Evolutionary conservation across 495 filamentous ascomycete species (phyloP).

Genomic region (Penicillium argentinense): DNA sequence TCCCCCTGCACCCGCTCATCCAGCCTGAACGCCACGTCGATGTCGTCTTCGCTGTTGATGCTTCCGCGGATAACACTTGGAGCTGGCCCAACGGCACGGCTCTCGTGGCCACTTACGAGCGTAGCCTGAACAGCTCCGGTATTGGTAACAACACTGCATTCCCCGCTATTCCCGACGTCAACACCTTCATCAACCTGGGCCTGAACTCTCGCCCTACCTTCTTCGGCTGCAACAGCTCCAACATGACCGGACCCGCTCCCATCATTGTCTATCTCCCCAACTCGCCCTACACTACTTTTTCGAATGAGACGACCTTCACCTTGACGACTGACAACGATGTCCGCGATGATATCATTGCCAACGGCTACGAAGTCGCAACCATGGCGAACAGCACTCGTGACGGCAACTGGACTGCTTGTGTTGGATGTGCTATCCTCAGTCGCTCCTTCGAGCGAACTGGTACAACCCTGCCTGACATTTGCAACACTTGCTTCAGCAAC

Average conservation of each 20-base stretch:
- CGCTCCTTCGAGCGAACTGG: slow-evolving; percentile 68
- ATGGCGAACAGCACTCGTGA: slow-evolving; percentile 77
- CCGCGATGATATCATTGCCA: slow-evolving; percentile 75
- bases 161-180: slow-evolving; percentile 75
- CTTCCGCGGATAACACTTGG: slow-evolving; percentile 72
- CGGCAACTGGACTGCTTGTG: slow-evolving; percentile 70
- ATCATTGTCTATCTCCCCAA: slow-evolving; percentile 92
- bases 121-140: slow-evolving; percentile 52
- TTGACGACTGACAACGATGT: slow-evolving; percentile 57
- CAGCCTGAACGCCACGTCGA: slow-evolving; percentile 78
- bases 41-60: slow-evolving; percentile 90
- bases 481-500: slow-evolving; percentile 67
- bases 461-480: slow-evolving; percentile 62
- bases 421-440: slow-evolving; percentile 85
- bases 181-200: slow-evolving; percentile 84
- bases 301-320: slow-evolving; percentile 75
- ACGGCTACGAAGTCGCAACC: slow-evolving; percentile 81
- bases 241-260: slow-evolving; percentile 56
- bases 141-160: slow-evolving; percentile 83
- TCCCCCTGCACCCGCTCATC: slow-evolving; percentile 82
- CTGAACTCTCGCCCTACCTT: slow-evolving; percentile 86
- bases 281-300: slow-evolving; percentile 68
- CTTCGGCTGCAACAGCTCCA: slow-evolving; percentile 82
- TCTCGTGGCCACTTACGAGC: slow-evolving; percentile 79
- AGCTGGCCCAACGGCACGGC: slow-evolving; percentile 88